Conservation (phyloP, 495 filamentous ascomycete species). For the Hapsidospora chrysogenum region DNA sequence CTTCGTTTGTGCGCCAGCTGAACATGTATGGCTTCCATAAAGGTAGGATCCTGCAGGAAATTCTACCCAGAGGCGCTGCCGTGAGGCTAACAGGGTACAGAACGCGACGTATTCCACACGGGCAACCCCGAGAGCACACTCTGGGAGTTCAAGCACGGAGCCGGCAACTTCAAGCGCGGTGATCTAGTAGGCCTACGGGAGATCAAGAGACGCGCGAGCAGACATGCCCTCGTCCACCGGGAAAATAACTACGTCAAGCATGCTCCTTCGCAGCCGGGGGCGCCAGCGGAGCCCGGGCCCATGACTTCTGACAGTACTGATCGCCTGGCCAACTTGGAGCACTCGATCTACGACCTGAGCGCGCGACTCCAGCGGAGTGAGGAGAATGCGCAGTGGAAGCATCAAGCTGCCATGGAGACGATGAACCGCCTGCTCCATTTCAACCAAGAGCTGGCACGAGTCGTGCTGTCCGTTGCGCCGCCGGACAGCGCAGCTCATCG, state of each 20-base stretch:
- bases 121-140: conserved; percentile 88
- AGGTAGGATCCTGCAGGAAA: no score
- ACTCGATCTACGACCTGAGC: conserved; percentile 67
- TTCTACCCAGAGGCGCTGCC: no score
- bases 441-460: conserved; percentile 63
- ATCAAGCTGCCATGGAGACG: conserved; percentile 67
- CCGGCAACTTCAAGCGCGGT: conserved; percentile 91
- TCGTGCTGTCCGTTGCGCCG: conserved; percentile 52
- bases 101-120: conserved; percentile 97
- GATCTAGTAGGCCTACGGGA: conserved; percentile 83
- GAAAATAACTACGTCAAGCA: conserved; percentile 74
- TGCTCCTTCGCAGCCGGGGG: conserved; percentile 58
- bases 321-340: conserved; percentile 61
- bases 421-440: conserved; percentile 48
- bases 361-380: conserved; percentile 62
- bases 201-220: conserved; percentile 91
- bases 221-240: conserved; percentile 86
- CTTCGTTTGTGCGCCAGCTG: conserved; percentile 91
- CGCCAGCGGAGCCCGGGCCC: conserved; percentile 55
- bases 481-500: conserved; percentile 43
- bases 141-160: conserved; percentile 99
- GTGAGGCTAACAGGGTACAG: conserved; percentile 28
- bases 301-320: conserved; percentile 54
- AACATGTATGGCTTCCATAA: conserved; percentile 99
- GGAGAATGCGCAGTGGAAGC: conserved; percentile 67